Base-by-base conservation (phyloP, 306 rosid species). In the Luffa acutangula region DNA sequence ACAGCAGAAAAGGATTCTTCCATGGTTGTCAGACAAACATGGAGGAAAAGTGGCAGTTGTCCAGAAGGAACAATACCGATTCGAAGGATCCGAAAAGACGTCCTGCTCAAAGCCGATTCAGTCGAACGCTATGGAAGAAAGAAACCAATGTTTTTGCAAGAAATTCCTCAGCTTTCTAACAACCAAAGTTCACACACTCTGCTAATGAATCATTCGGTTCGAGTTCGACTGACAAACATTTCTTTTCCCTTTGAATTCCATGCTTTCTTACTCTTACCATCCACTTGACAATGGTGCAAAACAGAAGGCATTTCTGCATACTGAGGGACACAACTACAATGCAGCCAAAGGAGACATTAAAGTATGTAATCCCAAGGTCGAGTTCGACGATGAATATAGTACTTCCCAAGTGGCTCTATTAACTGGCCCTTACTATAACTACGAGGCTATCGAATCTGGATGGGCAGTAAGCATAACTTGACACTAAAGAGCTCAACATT, bases 21-120 rank as follows among this genome's bases (percentile, higher is more conserved):
- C 59, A 60, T 41, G 79, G 79, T 14, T 20, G 82, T 84, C 75
- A 84, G 49, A 20, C 94, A 90, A 45, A 75, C 70, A 72, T 92
- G 97, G 94, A 88, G 83, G 9, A 86, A 73, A 60, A 87, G 86
- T 62, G 94, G 91, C 77, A 90, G 85, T 59, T 92, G 97, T 84
- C 97, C 94, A 3, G 2, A 83, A 58, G 97, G 92, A 86, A 87
- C 94, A 0, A 57, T 90, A 14, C 93, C 91, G 0, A 83, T 92
- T 39, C 87, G 93, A 62, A 88, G 93, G 85, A 80, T 85, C 77
- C 72, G 9, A 54, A 87, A 64, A 73, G 36, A 80, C 6, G 87
- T 88, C 15, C 79, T 90, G 39, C 75, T 87, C 5, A 82, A 86
- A 85, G 79, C 75, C 45, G 11, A 77, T 72, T 85, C 90, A 1